Evolutionary conservation across 805 yeast species (phyloP), one percentile per base, ranked within the genome.

Genomic region (Diddensiella santjacobensis): DNA sequence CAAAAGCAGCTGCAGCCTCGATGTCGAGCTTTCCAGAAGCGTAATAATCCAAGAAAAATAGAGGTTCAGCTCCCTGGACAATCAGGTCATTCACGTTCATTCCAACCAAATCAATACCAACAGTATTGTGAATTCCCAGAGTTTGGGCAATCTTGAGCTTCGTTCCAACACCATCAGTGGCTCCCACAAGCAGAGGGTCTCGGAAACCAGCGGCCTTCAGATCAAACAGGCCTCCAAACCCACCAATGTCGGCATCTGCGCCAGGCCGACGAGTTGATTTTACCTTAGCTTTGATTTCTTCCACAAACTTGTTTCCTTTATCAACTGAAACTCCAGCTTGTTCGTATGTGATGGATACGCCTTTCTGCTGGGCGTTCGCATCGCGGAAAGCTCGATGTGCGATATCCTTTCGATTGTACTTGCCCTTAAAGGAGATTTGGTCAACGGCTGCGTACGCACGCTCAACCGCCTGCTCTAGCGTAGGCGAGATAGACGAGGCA

Each of bases 161-260:
- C 52, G 99, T 91, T 57, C 99, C 99, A 50, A 93, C 98, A 70
- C 99, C 99, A 70, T 93, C 99, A 41, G 99, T 93, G 51, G 99
- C 98, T 51, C 93, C 96, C 37, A 93, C 98, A 50, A 93, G 73
- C 48, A 93, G 69, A 18, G 88, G 79, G 57, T 81, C 80, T 41
- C 69, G 66, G 70, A 83, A 93, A 4, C 98, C 98, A 40, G 96
- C 95, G 44, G 82, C 81, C 58, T 81, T 78, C 61, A 93, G 75
- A 66, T 95, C 99, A 58, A 93, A 95, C 39, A 91, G 71, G 57
- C 99, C 99, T 57, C 99, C 99, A 63, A 93, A 93, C 1, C 99
- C 99, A 64, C 99, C 99, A 59, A 93, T 93, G 58, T 89, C 96
- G 13, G 97, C 87, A 63, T 93, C 96, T 30, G 99, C 93, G 61